Conservation (phyloP, 306 rosid genomes). For the Carpinus fangiana region DNA sequence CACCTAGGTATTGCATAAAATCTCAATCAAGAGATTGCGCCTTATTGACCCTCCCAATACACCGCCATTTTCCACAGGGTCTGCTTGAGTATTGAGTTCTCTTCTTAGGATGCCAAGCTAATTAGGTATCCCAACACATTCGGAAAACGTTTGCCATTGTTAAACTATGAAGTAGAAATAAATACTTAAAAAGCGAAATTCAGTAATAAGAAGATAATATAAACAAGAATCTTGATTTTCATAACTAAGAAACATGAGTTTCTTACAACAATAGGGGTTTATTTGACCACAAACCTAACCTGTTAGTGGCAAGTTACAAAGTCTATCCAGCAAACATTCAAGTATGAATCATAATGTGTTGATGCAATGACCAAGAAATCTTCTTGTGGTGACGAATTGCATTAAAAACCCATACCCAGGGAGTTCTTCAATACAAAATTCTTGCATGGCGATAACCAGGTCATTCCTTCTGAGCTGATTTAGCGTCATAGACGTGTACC, state of each 20-base stretch:
- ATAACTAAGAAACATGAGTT: background rate
- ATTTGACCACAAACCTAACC: background rate
- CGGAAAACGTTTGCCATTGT: background rate
- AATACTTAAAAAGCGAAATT: background rate
- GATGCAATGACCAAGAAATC: background rate
- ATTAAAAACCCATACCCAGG: background rate
- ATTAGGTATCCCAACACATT: background rate
- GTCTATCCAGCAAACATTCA: background rate
- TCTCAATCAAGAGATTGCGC: no score
- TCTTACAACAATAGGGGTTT: background rate
- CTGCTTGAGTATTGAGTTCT: background rate
- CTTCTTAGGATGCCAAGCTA: background rate
- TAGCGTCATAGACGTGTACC: background rate
- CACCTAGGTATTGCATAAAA: no score
- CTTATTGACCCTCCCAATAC: no score
- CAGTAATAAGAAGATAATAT: background rate
- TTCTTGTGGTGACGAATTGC: background rate
- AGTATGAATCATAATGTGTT: background rate
- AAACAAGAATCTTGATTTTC: background rate
- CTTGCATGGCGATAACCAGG: constrained; percentile 14
- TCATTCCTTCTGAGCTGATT: constrained; percentile 18
- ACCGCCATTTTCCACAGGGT: background rate
- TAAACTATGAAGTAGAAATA: background rate
- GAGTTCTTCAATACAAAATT: constrained; percentile 17
- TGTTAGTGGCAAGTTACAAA: background rate